Evolutionary conservation across 495 filamentous ascomycete genomes (phyloP), one percentile per base, ranked within the genome.

Genomic region (Evernia prunastri): DNA sequence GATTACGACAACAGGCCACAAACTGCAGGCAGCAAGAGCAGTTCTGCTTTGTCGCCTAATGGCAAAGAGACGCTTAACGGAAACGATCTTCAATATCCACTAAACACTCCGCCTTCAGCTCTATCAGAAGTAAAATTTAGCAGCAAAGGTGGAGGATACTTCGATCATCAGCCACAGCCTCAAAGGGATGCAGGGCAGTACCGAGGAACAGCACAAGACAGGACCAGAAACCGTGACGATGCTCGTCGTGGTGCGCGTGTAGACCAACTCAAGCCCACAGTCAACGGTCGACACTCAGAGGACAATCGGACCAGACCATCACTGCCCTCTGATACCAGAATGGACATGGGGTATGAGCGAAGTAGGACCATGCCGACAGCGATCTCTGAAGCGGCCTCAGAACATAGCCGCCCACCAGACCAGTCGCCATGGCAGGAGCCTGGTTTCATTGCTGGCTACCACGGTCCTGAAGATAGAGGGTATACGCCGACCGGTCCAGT

Each of bases 1-100:
- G 56, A 79, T 75, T 59, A 73, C 65, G 56, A 68, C 70, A 76
- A 60, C 69, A 77, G 58, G 74, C 68, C 63, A 68, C 69, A 39
- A 65, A 74, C 69, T 63, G 75, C 53, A 57, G 67, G 67, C 68
- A 67, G 54, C 56, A 60, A 63, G 54, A 45, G 18, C 18, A 63
- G 51, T 17, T 18, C 40, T 25, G 25, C 43, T 18, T 8, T 59
- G 23, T 45, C 56, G 20, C 61, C 29, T 54, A 18, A 20, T 31
- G 51, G 51, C 29, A 54, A 20, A 54, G 51, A 35, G 29, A 33
- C 18, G 51, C 29, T 33, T 7, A 54, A n/a, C 29, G 51, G 51
- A 54, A 35, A 54, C 5, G 17, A 10, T 33, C 2, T 20, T 12
- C 51, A 54, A 54, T 29, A 20, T 33, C 49, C 5, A 17, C 20